Base-by-base conservation (phyloP, 805 yeast species). In the Tetrapisispora namnaoensis region DNA sequence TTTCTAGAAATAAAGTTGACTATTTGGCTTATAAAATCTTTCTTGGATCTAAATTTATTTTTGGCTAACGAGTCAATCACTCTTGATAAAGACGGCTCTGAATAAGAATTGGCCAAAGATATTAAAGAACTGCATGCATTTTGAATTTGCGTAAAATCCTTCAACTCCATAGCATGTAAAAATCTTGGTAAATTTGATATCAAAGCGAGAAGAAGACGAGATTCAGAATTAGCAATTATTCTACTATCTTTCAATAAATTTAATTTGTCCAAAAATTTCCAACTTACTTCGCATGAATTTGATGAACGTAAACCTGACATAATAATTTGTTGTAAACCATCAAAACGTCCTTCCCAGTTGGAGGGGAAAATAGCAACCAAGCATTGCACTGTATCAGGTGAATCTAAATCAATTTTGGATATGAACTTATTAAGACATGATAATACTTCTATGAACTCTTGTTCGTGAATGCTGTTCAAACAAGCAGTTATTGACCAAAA, bases 401-500 rank as follows among this genome's bases (percentile, higher is more conserved):
- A 80, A 53, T 85, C 89, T 46, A 88, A 69, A 61, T 88, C 96
- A 58, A 91, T 86, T 59, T 89, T 91, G 2, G 90, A 80, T 11
- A 93, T 77, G 57, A 90, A 83, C 57, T 87, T 89, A 28, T 86
- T 78, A 57, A 91, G 69, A 4, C 93, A 81, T 0, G 95, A 84
- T 27, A 93, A 70, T 0, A 85, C 86, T 59, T 95, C 98, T 46
- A 89, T 79, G 58, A 85, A 95, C 60, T 93, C 99, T 55, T 83
- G 89, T 62, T 95, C 98, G 57, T 90, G 95, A 28, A 89, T 77
- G 0, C 97, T 87, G 50, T 83, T 83, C 53, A 93, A 69, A 55
- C 96, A 84, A 0, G 98, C 99, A 14, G 89, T 93, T 34, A 90
- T 79, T 0, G 90, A 83, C 99, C 99, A 93, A 62, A 91, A 93